A percentile compares a stretch with the other conserved stretches of the same genome.
Evolutionary conservation across 495 filamentous ascomycete genomes (phyloP).

Genomic region (Astrocystis sublimbata): DNA sequence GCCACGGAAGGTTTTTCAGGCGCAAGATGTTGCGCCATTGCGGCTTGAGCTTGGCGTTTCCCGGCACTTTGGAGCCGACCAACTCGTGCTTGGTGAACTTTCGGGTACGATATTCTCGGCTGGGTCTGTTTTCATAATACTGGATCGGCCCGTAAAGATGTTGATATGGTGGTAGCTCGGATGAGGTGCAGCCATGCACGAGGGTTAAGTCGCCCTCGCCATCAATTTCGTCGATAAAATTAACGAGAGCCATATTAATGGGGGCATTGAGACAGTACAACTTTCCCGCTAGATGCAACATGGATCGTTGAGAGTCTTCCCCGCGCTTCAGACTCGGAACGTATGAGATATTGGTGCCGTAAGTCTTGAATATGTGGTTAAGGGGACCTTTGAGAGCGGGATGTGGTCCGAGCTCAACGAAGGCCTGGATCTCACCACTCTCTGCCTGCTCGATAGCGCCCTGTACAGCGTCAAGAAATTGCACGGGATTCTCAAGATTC

Average conservation of each 20-base stretch:
- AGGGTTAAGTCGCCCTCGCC: slow-evolving; percentile 27
- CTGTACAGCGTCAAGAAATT: slow-evolving; percentile 38
- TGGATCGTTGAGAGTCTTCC: no score
- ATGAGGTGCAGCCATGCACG: background rate
- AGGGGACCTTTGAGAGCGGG: background rate
- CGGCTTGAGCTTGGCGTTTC: slow-evolving; percentile 31
- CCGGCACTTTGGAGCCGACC: slow-evolving; percentile 34
- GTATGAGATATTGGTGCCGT: background rate
- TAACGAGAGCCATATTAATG: slow-evolving; percentile 22
- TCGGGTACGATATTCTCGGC: slow-evolving; percentile 39
- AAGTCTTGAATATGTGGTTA: background rate
- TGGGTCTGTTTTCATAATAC: slow-evolving; percentile 37
- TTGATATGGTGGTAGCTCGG: no score
- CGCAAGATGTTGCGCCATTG: slow-evolving; percentile 47
- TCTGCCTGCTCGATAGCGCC: background rate
- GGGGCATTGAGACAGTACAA: no score
- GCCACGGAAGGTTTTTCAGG: slow-evolving; percentile 41
- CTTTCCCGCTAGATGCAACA: no score
- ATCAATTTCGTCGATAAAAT: slow-evolving; percentile 37
- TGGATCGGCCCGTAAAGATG: slow-evolving; percentile 42
- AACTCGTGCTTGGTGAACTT: slow-evolving; percentile 40
- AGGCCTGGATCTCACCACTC: background rate
- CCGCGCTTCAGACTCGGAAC: background rate
- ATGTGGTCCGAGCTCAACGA: background rate
- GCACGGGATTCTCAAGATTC: slow-evolving; percentile 41